Evolutionary conservation across 2,329 filamentous ascomycete genomes (phyloP).

Genomic region (Pleomassaria siparia): DNA sequence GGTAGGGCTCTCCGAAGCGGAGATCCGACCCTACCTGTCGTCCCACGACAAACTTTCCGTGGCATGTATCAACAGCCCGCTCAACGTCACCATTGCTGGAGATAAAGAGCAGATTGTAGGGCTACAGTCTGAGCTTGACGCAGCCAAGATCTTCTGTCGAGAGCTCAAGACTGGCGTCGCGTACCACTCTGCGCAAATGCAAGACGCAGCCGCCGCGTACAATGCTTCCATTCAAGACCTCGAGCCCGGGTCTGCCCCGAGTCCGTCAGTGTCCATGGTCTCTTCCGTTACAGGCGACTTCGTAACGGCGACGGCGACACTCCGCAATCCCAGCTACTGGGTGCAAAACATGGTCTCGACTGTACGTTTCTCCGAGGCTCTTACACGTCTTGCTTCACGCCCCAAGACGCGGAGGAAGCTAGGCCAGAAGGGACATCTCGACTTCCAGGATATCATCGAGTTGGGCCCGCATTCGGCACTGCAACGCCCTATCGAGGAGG

Average conservation of each 20-base stretch:
- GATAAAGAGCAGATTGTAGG: slow-evolving; percentile 38
- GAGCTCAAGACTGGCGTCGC: slow-evolving; percentile 44
- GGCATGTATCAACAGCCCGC: slow-evolving; percentile 36
- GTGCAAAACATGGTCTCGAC: slow-evolving; percentile 15
- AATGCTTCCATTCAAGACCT: neutral
- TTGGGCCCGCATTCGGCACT: slow-evolving; percentile 31
- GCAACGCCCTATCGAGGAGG: neutral
- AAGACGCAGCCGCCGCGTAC: slow-evolving; percentile 31
- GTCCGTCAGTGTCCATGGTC: neutral
- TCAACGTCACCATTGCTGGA: slow-evolving; percentile 46
- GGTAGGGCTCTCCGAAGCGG: neutral
- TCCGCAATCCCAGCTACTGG: slow-evolving; percentile 14
- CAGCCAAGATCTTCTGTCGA: slow-evolving; percentile 38
- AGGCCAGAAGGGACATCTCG: neutral
- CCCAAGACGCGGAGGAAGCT: neutral
- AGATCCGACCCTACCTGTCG: neutral
- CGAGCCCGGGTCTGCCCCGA: no score
- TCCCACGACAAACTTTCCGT: neutral
- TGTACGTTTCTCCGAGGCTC: slow-evolving; percentile 15
- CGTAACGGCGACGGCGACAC: neutral
- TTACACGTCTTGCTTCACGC: slow-evolving; percentile 6
- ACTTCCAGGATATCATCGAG: slow-evolving; percentile 33
- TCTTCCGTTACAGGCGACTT: neutral
- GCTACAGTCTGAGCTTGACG: slow-evolving; percentile 30
- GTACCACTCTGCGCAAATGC: slow-evolving; percentile 48